These are phyloP conservation scores for Globisporangium cederbergense DNA, from an alignment of 352 stramenopile genomes.

Conservation along the genomic window DNA sequence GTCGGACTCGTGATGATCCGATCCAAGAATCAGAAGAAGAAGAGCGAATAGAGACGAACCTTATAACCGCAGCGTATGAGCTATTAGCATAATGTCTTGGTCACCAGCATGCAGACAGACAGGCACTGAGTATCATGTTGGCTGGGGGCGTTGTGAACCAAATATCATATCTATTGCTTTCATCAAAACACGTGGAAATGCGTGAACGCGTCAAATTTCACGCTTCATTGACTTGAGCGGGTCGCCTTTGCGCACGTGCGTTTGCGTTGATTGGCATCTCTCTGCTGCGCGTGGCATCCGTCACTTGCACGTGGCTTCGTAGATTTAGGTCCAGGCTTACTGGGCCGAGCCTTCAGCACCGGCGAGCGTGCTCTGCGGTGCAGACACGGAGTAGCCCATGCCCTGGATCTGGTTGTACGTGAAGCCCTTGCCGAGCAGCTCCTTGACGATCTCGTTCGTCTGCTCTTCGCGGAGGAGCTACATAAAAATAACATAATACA, in stretches of 20 bases:
- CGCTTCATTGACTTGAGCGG: neutral
- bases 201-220: neutral
- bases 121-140: neutral
- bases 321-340: conserved; percentile 21
- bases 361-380: conserved; percentile 63
- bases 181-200: neutral
- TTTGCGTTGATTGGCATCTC: too few relatives aligned
- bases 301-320: neutral
- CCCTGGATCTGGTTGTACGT: conserved; percentile 79
- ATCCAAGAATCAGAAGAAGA: conserved; percentile 78
- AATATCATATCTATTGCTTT: conserved; percentile 14
- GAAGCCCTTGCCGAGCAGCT: conserved; percentile 78
- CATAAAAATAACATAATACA: conserved; percentile 9
- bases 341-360: conserved; percentile 35
- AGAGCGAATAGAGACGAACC: conserved; percentile 4
- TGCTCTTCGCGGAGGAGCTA: conserved; percentile 80
- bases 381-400: conserved; percentile 80
- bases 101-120: neutral
- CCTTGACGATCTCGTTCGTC: conserved; percentile 82
- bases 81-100: neutral
- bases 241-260: neutral
- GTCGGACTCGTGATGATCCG: conserved; percentile 90
- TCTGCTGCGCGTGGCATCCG: neutral
- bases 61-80: neutral
- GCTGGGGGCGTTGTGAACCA: neutral